Conservation (phyloP, 192 early-diverging fungal species). For the Thoreauomyces humboldtii region DNA sequence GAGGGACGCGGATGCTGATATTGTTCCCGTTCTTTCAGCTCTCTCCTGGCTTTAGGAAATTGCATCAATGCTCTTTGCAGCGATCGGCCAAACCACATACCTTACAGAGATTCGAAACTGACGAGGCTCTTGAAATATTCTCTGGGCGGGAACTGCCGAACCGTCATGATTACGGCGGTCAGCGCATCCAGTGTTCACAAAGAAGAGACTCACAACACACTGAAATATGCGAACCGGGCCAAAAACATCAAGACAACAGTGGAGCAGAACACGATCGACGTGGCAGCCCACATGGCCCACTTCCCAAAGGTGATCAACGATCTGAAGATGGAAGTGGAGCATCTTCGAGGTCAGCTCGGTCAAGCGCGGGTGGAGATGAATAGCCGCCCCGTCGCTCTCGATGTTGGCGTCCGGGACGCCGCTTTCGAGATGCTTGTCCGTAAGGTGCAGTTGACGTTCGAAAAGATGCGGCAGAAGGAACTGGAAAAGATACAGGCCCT, state of each 20-base stretch:
- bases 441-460: constrained; percentile 8
- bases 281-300: constrained; percentile 34
- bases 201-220: constrained; percentile 76
- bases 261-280: constrained; percentile 38
- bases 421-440: constrained; percentile 1
- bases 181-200: constrained; percentile 61
- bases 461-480: constrained; percentile 23
- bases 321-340: constrained; percentile 35
- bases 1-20: too few species aligned
- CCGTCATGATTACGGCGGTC: constrained; percentile 77
- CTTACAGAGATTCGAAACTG: constrained; percentile 73
- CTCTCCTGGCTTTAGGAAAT: constrained; percentile 71
- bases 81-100: constrained; percentile 54
- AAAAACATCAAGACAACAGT: constrained; percentile 65
- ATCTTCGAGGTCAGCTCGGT: constrained; percentile 19
- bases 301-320: constrained; percentile 37
- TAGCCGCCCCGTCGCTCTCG: neutral
- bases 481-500: neutral
- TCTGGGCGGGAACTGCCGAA: constrained; percentile 76
- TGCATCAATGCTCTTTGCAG: constrained; percentile 72
- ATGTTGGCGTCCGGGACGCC: neutral
- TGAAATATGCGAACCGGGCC: constrained; percentile 75
- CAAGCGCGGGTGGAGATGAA: neutral
- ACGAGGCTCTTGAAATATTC: constrained; percentile 72
- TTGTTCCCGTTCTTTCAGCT: constrained; percentile 24